phyloP scores from a whole-genome alignment of 1,139 yeast genomes.

The Nakaseomyces uthaithaninus region DNA sequence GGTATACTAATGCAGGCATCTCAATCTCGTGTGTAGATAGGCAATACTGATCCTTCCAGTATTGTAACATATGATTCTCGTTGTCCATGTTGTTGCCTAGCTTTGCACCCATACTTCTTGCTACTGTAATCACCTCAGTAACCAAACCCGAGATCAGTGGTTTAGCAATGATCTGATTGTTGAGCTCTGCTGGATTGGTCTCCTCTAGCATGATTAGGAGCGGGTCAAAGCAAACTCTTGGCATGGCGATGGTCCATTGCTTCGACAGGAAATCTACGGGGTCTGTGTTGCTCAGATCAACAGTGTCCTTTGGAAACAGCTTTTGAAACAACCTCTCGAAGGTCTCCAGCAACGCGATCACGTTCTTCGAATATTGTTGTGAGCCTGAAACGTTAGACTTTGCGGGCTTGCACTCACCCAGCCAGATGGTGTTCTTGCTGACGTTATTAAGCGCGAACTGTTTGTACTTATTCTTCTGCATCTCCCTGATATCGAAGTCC shows the following conservation, averaged over 20 bases:
- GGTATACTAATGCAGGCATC: slow-evolving; percentile 26
- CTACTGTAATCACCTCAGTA: slow-evolving; percentile 62
- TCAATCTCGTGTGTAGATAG: slow-evolving; percentile 14
- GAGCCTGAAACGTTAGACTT: slow-evolving; percentile 18
- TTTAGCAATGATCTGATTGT: slow-evolving; percentile 66
- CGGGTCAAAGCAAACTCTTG: slow-evolving; percentile 71
- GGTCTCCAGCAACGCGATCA: slow-evolving; percentile 21
- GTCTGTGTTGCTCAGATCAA: slow-evolving; percentile 30
- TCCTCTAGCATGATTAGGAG: slow-evolving; percentile 65
- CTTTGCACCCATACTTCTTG: slow-evolving; percentile 68
- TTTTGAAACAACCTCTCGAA: slow-evolving; percentile 28
- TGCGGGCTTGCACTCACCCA: slow-evolving; percentile 22
- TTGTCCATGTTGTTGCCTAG: slow-evolving; percentile 30
- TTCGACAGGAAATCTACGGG: slow-evolving; percentile 57
- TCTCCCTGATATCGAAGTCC: slow-evolving; percentile 51
- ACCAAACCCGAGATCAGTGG: slow-evolving; percentile 77
- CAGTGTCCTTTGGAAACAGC: slow-evolving; percentile 34
- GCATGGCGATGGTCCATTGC: slow-evolving; percentile 81
- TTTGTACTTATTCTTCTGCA: slow-evolving; percentile 30
- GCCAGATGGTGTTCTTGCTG: slow-evolving; percentile 17
- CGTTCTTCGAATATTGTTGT: slow-evolving; percentile 21
- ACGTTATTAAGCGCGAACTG: slow-evolving; percentile 28
- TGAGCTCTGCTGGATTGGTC: slow-evolving; percentile 49
- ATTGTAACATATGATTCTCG: slow-evolving; percentile 49
- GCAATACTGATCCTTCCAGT: slow-evolving; percentile 41